Evolutionary conservation across 129 eudicot genomes (phyloP), one percentile per base, ranked within the genome.

Genomic region (Heracleum sosnowskyi): DNA sequence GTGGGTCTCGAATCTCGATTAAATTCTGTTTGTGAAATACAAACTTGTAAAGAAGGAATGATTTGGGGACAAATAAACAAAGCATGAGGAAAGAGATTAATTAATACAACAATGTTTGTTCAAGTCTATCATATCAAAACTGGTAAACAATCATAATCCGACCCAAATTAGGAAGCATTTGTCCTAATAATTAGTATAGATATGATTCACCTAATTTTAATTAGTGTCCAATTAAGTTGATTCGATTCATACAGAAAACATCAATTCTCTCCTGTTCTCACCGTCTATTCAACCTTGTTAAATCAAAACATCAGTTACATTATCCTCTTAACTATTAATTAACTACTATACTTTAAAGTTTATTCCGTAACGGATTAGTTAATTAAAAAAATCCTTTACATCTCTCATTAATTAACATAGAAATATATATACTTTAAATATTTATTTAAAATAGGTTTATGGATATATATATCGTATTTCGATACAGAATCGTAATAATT

Each of bases 121-220:
- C 18, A 15, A 20, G n/a, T 36, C 45, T 69, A 69, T 69, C n/a
- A 17, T 69, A 1, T 69, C 39, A 39, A 9, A 49, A 34, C 6
- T 37, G 47, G 47, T 70, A 36, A 39, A 22, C 75, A 34, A 70
- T 70, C 75, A 70, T 70, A 70, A 35, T 70, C 47, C 46, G 15
- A 37, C 75, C 75, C 75, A 18, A 37, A 28, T 39, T 37, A 70
- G 75, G 28, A 36, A 20, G 24, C 20, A 4, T 13, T 31, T 1
- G 11, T 33, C 37, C 11, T 13, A 33, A 5, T 33, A 63, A 28
- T 11, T n/a, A 63, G 29, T 20, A 0, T 63, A 2, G 18, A 63
- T n/a, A 31, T 63, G 36, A 63, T 63, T 29, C 5, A 63, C 18
- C 36, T n/a, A n/a, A 26, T 63, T 17, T 7, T 33, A 60, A 10